Evolutionary conservation across 257 asterid species (phyloP), one percentile per base, ranked within the genome.

Genomic region (Nicotiana otophora): DNA sequence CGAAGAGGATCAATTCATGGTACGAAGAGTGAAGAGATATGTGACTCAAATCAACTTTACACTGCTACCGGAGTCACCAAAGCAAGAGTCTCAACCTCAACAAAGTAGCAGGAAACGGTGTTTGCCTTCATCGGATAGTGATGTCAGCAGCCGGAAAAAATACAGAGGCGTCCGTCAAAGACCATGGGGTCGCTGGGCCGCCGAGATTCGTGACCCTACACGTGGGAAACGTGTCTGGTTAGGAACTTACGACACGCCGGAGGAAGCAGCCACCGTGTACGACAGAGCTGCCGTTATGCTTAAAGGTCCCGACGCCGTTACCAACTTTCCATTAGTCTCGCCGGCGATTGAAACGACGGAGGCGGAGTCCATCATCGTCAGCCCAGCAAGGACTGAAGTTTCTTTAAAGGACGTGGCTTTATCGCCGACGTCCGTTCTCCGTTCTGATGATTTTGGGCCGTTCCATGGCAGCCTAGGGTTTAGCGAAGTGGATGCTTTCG

Each of bases 181-280:
- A 75, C 97, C 98, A 4, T 94, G 98, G 98, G 98, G 98, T 57
- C 84, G 93, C 1, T 94, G 96, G 95, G 97, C 97, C 0, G 97
- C 96, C 28, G 97, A 94, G 96, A 94, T 94, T 85, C 98, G 97
- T 0, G 98, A 94, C 81, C 96, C 93, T 83, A 79, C 80, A 2
- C 88, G 80, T 54, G 84, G 94, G 0, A 94, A 94, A 78, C 92
- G 98, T 86, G 84, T 94, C 78, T 94, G 98, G 98, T 90, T 94
- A 0, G 98, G 98, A 1, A 92, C 98, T 4, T 94, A 83, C 83
- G 95, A 91, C 31, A 89, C 96, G 4, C 93, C 96, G 2, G 98
- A 94, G 33, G 98, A 94, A 81, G 98, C 97, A 2, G 98, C 98
- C 61, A 17, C 82, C 74, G 96, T 87, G 1, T 94, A 94, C 70